Base-by-base conservation (phyloP, 768 basidiomycete species). In the Multifurca ochricompacta region DNA sequence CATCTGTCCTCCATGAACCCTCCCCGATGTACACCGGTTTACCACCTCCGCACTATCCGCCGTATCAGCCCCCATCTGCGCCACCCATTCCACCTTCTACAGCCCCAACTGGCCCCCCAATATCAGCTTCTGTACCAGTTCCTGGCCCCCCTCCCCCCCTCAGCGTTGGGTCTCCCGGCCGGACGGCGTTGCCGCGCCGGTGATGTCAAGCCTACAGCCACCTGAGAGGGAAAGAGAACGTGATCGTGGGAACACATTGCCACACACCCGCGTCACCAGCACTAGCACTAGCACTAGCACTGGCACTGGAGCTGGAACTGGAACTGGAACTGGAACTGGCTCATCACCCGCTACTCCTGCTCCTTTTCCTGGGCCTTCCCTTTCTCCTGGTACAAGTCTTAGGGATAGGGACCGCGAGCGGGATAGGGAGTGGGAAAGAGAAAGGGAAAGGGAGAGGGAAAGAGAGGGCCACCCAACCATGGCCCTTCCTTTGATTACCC, bases 201-300 rank as follows among this genome's bases (percentile, higher is more conserved):
- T 65, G 40, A 69, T 69, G 69, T 64, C 64, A 16, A 64, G 66
- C 43, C 54, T 70, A 39, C 67, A 63, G 52, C 64, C 64, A 3
- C 54, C 48, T 7, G 56, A 56, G 7, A 45, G 54, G n/a, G 54
- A 55, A 13, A 49, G 54, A 45, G 54, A 55, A 6, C 56, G 63
- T 50, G 56, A 64, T 46, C 48, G 63, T 50, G 55, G 45, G 53
- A 55, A 48, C 30, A 56, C 37, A 36, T 25, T 56, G 18, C 36
- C 28, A 27, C 54, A 44, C 14, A 41, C 35, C 19, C 54, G 48
- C 36, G 28, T 55, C 35, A 51, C 51, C n/a, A n/a, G n/a, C n/a
- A n/a, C n/a, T n/a, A n/a, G n/a, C n/a, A n/a, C n/a, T n/a, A n/a
- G n/a, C n/a, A n/a, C n/a, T n/a, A n/a, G n/a, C n/a, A n/a, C n/a